Percentiles rank a stretch among this genome's conserved stretches.
These are phyloP conservation scores for Coemansia sp. DNA, from an alignment of 192 early-diverging fungal species.

Conservation along the genomic window DNA sequence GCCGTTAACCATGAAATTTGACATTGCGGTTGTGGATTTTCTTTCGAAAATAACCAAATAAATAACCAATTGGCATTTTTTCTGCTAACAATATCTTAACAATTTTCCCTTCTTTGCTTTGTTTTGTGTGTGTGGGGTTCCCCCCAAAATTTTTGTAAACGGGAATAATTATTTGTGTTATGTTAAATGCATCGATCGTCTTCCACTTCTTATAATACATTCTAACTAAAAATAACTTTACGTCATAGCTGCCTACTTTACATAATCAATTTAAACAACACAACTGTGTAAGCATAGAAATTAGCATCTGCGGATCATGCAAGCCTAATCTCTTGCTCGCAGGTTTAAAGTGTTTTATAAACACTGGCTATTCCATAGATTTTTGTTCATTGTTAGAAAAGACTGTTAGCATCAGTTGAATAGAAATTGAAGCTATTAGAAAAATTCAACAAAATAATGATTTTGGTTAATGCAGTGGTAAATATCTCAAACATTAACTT, in stretches of 20 bases:
- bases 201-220: neutral
- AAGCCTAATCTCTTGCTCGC: too few species aligned
- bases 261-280: neutral
- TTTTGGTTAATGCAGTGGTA: too few species aligned
- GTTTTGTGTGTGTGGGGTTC: neutral
- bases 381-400: neutral
- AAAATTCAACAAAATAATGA: neutral
- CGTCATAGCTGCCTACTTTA: neutral
- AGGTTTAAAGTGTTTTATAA: too few species aligned
- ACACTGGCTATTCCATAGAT: neutral
- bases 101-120: neutral
- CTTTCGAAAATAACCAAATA: too few species aligned
- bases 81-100: neutral
- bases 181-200: neutral
- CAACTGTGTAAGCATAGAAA: too few species aligned
- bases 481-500: too few species aligned
- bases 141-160: neutral
- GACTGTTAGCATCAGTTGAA: neutral
- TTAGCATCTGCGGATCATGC: too few species aligned
- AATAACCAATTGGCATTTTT: neutral
- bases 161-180: neutral
- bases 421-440: neutral
- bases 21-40: too few species aligned
- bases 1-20: too few species aligned
- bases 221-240: neutral